These are phyloP conservation scores for Abrus precatorius DNA, from an alignment of 306 rosid species.

Conservation along the genomic window DNA sequence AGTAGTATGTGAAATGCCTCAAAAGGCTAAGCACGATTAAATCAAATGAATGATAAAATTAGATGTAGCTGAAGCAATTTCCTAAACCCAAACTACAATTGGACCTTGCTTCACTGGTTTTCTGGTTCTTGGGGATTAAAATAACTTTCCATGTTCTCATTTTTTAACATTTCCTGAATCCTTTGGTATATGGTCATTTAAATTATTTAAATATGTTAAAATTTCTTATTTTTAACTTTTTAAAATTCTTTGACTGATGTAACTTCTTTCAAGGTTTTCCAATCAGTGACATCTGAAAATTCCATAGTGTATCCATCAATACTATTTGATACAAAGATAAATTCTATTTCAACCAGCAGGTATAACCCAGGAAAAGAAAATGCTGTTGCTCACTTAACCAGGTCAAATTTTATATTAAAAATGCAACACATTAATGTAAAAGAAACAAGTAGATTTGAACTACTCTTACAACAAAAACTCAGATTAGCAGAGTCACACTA, in stretches of 20 bases:
- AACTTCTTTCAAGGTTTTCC: neutral
- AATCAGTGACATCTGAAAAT: slow-evolving; percentile 14
- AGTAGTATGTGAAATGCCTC: neutral
- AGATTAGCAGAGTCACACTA: neutral
- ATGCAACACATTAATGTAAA: slow-evolving; percentile 4
- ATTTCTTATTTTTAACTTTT: neutral
- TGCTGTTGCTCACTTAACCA: slow-evolving; percentile 6
- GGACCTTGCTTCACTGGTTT: neutral
- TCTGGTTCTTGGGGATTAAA: neutral
- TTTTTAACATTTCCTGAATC: neutral
- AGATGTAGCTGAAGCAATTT: neutral
- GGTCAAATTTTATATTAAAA: slow-evolving; percentile 7
- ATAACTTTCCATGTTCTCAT: slow-evolving; percentile 2
- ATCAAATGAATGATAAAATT: slow-evolving; percentile 12
- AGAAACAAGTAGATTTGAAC: neutral
- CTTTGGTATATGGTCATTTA: neutral
- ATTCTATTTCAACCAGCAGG: slow-evolving; percentile 7
- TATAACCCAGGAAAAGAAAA: slow-evolving; percentile 28
- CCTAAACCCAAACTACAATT: neutral
- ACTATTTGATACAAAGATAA: neutral
- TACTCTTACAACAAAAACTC: neutral
- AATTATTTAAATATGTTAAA: neutral
- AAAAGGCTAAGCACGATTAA: neutral
- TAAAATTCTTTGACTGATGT: neutral
- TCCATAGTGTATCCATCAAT: neutral